A percentile compares a stretch with the other conserved stretches of the same genome.
Conservation (phyloP, 352 stramenopile species). For the Peronosclerospora sorghi region DNA sequence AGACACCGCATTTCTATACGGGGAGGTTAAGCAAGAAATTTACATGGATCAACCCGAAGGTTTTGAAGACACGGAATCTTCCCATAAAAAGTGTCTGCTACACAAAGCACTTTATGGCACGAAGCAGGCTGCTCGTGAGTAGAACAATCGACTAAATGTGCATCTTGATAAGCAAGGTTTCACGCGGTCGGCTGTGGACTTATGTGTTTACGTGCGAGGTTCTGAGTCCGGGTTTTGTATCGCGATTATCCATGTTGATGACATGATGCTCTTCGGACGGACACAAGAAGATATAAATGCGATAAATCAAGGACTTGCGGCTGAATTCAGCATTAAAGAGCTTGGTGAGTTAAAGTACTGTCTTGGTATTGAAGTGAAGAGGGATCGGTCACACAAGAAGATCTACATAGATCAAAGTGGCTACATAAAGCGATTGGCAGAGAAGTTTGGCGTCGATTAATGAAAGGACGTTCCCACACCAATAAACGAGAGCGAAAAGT, state of each 20-base stretch:
- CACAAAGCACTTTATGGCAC: constrained; percentile 1
- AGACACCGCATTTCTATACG: constrained; percentile 18
- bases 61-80: background rate
- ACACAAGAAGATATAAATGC: no score
- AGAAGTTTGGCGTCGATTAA: no score
- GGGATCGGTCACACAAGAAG: no score
- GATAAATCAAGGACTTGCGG: no score
- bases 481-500: no score
- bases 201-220: constrained; percentile 2
- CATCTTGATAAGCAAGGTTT: constrained; percentile 2
- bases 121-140: constrained; percentile 2
- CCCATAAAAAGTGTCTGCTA: background rate
- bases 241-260: background rate
- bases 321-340: no score
- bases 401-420: no score
- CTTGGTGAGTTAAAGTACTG: no score
- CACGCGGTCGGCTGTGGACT: background rate
- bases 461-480: no score
- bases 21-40: constrained; percentile 10
- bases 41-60: constrained; percentile 12
- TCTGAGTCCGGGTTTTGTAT: background rate
- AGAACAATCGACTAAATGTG: constrained; percentile 3
- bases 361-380: no score
- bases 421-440: no score
- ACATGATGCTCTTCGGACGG: background rate